Conservation (phyloP, 345 rosid species). For the Gossypium anomalum region DNA sequence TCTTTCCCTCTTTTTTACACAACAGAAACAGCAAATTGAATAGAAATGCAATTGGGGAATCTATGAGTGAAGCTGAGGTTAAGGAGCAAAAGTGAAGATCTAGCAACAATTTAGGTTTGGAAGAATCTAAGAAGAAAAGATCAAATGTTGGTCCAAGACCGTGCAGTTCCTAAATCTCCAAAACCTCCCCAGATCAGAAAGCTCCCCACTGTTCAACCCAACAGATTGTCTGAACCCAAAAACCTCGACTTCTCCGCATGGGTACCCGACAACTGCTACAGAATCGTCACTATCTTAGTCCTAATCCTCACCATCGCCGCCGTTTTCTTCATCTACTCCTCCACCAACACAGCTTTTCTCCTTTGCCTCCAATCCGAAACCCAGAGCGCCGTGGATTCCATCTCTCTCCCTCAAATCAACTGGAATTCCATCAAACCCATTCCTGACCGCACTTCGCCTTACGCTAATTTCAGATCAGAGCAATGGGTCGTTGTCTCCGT, state of each 20-base stretch:
- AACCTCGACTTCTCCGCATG: constrained; percentile 81
- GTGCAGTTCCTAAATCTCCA: constrained; percentile 40
- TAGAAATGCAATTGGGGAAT: too few species aligned
- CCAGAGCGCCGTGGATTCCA: constrained; percentile 46
- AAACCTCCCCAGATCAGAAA: constrained; percentile 49
- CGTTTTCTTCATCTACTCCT: constrained; percentile 64
- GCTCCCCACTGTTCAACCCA: constrained; percentile 41
- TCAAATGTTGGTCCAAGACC: constrained; percentile 90
- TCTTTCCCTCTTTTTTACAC: background rate
- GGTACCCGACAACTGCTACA: constrained; percentile 58
- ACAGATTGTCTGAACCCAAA: constrained; percentile 57
- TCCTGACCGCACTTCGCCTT: constrained; percentile 60
- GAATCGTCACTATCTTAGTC: constrained; percentile 37
- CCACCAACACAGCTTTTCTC: constrained; percentile 61
- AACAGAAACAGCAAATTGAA: too few species aligned
- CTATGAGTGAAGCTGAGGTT: constrained; percentile 4
- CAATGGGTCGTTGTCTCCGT: constrained; percentile 89
- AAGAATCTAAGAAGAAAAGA: background rate
- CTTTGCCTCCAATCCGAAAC: constrained; percentile 60
- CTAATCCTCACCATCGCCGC: constrained; percentile 54
- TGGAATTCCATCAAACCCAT: constrained; percentile 64
- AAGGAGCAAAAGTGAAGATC: constrained; percentile 12
- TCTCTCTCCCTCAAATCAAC: constrained; percentile 59
- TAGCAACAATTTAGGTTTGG: background rate
- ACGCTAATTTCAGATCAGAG: constrained; percentile 66